phyloP scores from a whole-genome alignment of 257 asterid species.

The Linaria vulgaris region DNA sequence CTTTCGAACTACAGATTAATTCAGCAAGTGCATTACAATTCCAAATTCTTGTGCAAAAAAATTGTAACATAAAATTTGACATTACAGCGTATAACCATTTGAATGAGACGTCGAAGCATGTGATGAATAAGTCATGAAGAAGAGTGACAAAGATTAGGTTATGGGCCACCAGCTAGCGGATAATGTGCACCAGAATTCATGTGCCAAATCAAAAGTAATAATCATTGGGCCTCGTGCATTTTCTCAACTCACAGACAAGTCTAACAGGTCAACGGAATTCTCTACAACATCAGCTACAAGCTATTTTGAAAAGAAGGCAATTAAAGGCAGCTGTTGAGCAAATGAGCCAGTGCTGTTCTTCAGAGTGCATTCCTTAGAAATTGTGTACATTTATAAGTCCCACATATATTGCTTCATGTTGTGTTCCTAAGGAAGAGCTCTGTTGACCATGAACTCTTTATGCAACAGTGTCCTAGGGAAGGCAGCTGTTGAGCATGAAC shows the following conservation, averaged over 20 bases:
- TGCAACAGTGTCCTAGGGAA: no score
- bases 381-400: conserved; percentile 3
- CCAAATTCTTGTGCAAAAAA: no score
- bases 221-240: not conserved
- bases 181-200: not conserved
- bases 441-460: not conserved
- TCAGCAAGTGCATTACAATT: no score
- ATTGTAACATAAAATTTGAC: no score
- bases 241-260: conserved; percentile 17
- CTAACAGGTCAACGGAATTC: conserved; percentile 2
- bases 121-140: no score
- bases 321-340: not conserved
- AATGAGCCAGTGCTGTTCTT: not conserved
- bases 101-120: no score
- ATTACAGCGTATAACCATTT: no score
- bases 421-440: not conserved
- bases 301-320: conserved; percentile 12
- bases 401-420: not conserved
- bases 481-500: not conserved
- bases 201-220: conserved; percentile 10
- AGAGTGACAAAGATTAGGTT: no score
- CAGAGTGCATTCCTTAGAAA: conserved; percentile 16
- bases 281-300: conserved; percentile 5
- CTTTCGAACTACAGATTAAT: no score
- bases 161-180: no score